Conservation (phyloP, 805 yeast species). For the Sugiyamaella valdiviana region DNA sequence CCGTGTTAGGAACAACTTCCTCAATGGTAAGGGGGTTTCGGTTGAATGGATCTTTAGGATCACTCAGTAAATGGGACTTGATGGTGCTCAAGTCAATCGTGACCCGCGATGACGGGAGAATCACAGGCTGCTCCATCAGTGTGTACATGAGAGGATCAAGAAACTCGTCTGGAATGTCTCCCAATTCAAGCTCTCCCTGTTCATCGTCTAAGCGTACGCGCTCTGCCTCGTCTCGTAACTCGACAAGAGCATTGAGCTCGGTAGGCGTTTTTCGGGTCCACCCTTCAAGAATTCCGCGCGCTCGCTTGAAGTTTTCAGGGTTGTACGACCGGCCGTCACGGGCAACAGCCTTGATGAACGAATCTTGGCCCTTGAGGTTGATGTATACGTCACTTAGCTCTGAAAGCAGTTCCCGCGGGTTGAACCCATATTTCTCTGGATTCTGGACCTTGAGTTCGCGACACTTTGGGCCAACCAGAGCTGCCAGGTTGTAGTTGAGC, state of each 20-base stretch:
- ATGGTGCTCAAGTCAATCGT: constrained; percentile 86
- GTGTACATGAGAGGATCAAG: constrained; percentile 96
- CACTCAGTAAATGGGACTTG: constrained; percentile 88
- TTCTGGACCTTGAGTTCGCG: constrained; percentile 76
- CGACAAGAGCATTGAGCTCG: constrained; percentile 44
- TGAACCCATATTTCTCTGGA: constrained; percentile 77
- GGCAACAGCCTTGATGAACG: constrained; percentile 74
- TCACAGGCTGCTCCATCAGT: constrained; percentile 92
- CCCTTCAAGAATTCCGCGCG: constrained; percentile 56
- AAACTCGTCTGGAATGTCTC: constrained; percentile 94
- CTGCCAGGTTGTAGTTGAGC: constrained; percentile 86
- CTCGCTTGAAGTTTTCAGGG: constrained; percentile 59
- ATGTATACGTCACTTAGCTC: constrained; percentile 70
- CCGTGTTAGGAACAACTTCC: constrained; percentile 76
- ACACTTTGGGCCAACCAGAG: constrained; percentile 94
- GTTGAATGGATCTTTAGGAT: constrained; percentile 95
- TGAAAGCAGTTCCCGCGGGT: constrained; percentile 65
- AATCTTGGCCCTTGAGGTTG: constrained; percentile 57
- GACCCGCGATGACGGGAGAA: constrained; percentile 79
- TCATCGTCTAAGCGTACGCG: constrained; percentile 46
- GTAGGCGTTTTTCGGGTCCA: constrained; percentile 49
- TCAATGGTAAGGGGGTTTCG: constrained; percentile 85
- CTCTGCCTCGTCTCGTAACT: constrained; percentile 65
- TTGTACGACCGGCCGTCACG: constrained; percentile 88
- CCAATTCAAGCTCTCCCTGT: constrained; percentile 79